Conservation (phyloP, 2,329 filamentous ascomycete genomes). For the Cytospora paraplurivora region DNA sequence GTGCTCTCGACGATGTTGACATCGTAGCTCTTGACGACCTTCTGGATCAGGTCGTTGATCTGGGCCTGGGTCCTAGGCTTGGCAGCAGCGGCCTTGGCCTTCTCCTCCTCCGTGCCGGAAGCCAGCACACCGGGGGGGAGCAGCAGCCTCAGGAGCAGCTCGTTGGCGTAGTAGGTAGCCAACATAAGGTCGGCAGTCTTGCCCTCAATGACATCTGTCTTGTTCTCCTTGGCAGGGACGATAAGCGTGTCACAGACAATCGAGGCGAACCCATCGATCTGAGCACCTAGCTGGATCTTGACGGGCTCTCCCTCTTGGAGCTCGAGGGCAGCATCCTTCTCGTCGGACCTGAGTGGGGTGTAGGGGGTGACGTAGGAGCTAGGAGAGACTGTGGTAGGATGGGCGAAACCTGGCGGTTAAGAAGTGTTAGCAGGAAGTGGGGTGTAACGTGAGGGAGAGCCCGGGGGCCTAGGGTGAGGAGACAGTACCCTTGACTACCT, state of each 20-base stretch:
- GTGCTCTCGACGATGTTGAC: constrained; percentile 96
- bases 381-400: constrained; percentile 94
- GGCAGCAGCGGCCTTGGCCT: constrained; percentile 81
- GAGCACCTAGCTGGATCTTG: constrained; percentile 98
- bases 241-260: constrained; percentile 94
- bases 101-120: constrained; percentile 87
- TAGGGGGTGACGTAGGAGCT: constrained; percentile 95
- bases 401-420: constrained; percentile 68
- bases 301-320: constrained; percentile 85
- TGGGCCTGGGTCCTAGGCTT: constrained; percentile 84
- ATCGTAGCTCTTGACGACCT: constrained; percentile 86
- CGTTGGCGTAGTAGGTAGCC: constrained; percentile 93
- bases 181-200: constrained; percentile 84
- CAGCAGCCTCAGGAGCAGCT: constrained; percentile 88
- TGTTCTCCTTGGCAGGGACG: constrained; percentile 63
- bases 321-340: constrained; percentile 76
- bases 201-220: constrained; percentile 68
- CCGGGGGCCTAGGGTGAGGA: constrained; percentile 34
- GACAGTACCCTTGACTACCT: constrained; percentile 78
- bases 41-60: constrained; percentile 87
- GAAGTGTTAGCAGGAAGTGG: constrained; percentile 7
- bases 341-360: constrained; percentile 85
- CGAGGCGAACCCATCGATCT: constrained; percentile 95
- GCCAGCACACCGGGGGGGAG: constrained; percentile 85
- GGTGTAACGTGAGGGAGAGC: constrained; percentile 5